Conservation (phyloP, 2,329 filamentous ascomycete genomes). For the Xylariaceae sp. region DNA sequence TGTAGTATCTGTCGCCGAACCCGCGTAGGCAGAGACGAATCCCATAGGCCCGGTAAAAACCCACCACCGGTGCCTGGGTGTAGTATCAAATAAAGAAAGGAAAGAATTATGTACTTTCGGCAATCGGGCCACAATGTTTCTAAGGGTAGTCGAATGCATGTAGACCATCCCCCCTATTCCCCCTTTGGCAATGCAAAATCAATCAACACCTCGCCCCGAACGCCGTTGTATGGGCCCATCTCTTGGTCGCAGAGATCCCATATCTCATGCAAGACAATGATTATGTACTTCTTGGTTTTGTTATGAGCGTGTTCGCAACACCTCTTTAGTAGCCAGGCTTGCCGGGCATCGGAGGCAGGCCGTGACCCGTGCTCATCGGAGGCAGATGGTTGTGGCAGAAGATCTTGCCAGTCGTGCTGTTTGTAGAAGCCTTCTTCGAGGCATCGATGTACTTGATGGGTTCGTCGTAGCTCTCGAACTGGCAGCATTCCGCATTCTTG, state of each 20-base stretch:
- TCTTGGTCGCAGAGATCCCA: slow-evolving; percentile 1
- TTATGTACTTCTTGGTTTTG: background rate
- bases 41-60: background rate
- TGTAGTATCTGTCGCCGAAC: background rate
- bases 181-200: slow-evolving; percentile 15
- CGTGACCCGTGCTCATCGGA: slow-evolving; percentile 40
- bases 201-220: slow-evolving; percentile 9
- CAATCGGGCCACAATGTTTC: slow-evolving; percentile 8
- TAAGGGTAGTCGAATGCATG: slow-evolving; percentile 6
- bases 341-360: slow-evolving; percentile 52
- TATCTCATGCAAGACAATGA: background rate
- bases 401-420: slow-evolving; percentile 45
- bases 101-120: slow-evolving; percentile 13
- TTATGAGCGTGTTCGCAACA: background rate
- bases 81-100: background rate
- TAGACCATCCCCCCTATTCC: slow-evolving; percentile 2
- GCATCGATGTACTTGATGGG: slow-evolving; percentile 57
- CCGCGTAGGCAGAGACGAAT: background rate
- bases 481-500: slow-evolving; percentile 72
- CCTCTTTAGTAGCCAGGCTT: slow-evolving; percentile 44
- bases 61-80: background rate
- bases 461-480: slow-evolving; percentile 62
- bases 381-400: slow-evolving; percentile 56
- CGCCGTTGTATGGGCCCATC: slow-evolving; percentile 16
- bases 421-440: slow-evolving; percentile 47